Evolutionary conservation across 805 yeast species (phyloP).

Genomic region (Metschnikowia gelsemii): DNA sequence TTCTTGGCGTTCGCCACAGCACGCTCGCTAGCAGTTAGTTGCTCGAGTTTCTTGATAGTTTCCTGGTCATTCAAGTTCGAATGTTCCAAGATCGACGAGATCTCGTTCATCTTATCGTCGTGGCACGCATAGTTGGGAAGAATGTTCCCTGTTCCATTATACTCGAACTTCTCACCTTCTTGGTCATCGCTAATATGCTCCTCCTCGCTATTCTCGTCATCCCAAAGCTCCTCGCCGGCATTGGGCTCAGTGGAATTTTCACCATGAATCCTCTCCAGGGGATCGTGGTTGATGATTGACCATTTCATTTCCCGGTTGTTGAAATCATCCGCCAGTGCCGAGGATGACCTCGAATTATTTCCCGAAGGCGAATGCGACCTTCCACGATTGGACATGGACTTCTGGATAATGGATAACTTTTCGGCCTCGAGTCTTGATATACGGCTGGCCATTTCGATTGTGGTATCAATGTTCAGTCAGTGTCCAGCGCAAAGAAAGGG

Average conservation of each 20-base stretch:
- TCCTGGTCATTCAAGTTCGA: conserved; percentile 45
- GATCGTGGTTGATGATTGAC: conserved; percentile 72
- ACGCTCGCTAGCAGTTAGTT: conserved; percentile 56
- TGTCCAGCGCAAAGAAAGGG: too few species aligned
- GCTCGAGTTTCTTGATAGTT: conserved; percentile 53
- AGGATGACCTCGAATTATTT: conserved; percentile 33
- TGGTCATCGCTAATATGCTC: conserved; percentile 62
- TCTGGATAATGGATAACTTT: conserved; percentile 39
- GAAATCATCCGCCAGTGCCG: conserved; percentile 35
- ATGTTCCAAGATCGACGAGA: conserved; percentile 36
- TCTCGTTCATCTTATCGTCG: conserved; percentile 41
- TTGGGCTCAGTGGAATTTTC: conserved; percentile 10
- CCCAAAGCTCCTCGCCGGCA: conserved; percentile 16
- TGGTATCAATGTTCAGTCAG: background rate
- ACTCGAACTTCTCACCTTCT: conserved; percentile 54
- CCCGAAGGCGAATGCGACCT: conserved; percentile 38
- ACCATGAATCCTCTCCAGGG: conserved; percentile 56
- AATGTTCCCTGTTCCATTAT: conserved; percentile 58
- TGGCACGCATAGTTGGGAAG: conserved; percentile 56
- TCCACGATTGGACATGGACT: conserved; percentile 38
- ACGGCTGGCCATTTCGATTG: conserved; percentile 32
- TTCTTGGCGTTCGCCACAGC: conserved; percentile 58
- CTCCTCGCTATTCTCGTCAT: conserved; percentile 50
- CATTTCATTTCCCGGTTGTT: conserved; percentile 49
- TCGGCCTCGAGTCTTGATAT: conserved; percentile 43